Percentiles rank a stretch among this genome's conserved stretches.
phyloP scores from a whole-genome alignment of 495 filamentous ascomycete genomes.

The Evernia prunastri region DNA sequence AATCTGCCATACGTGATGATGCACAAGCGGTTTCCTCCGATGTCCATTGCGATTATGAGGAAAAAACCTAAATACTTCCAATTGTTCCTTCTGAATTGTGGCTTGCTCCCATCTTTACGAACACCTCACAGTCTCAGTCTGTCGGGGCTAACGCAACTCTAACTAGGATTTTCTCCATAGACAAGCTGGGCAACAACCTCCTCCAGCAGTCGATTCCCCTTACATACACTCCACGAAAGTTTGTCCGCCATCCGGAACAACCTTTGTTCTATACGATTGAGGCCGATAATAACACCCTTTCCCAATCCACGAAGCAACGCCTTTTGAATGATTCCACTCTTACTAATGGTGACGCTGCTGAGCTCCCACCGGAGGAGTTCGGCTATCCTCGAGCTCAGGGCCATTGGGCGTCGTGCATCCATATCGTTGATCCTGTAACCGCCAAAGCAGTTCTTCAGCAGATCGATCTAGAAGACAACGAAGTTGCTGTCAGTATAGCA shows the following conservation, averaged over 20 bases:
- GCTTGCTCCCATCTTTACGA: not conserved
- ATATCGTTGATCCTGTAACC: conserved; percentile 74
- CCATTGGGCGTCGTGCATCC: conserved; percentile 93
- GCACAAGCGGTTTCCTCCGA: conserved; percentile 42
- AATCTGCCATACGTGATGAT: conserved; percentile 60
- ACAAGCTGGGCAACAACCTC: conserved; percentile 78
- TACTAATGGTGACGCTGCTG: conserved; percentile 61
- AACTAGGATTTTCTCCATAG: conserved; percentile 79
- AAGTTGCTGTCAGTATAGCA: conserved; percentile 81
- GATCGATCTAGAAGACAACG: conserved; percentile 81
- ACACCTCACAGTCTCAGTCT: not conserved
- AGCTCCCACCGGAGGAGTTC: conserved; percentile 76
- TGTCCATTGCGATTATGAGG: conserved; percentile 43
- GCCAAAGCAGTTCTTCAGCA: conserved; percentile 65
- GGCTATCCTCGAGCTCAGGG: conserved; percentile 76
- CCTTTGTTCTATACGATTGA: conserved; percentile 91
- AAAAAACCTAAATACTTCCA: conserved; percentile 54
- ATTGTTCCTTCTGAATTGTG: conserved; percentile 67
- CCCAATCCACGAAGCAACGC: conserved; percentile 60
- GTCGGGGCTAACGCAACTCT: conserved; percentile 30
- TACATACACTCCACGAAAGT: conserved; percentile 81
- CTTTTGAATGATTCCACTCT: conserved; percentile 59
- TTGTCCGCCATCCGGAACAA: conserved; percentile 81
- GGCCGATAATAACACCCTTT: conserved; percentile 82
- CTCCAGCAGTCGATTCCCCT: conserved; percentile 82